A percentile compares a stretch with the other conserved stretches of the same genome.
Evolutionary conservation across 1,139 yeast genomes (phyloP).

Genomic region (Eremothecium sinecaudum): DNA sequence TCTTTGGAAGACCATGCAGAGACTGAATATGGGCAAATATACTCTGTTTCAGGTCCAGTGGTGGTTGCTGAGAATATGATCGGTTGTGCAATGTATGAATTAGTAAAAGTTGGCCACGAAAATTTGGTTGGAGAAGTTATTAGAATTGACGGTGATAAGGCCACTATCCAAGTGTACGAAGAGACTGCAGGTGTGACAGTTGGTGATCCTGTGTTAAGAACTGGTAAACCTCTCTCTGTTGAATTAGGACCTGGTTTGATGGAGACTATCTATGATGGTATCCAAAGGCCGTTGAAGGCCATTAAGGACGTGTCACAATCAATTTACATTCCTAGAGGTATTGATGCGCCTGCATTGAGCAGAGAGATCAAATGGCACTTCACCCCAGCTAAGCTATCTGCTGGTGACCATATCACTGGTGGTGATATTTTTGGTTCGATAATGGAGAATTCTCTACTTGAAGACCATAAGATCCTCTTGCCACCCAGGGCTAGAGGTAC

Average conservation of each 20-base stretch:
- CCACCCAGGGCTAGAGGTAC: conserved; percentile 99
- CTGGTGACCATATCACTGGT: conserved; percentile 96
- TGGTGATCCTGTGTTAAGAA: conserved; percentile 96
- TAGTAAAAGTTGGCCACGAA: conserved; percentile 95
- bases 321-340: conserved; percentile 97
- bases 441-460: conserved; percentile 83
- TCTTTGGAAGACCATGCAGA: conserved; percentile 69
- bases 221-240: conserved; percentile 95
- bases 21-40: conserved; percentile 76
- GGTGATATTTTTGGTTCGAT: conserved; percentile 95
- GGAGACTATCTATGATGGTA: conserved; percentile 99
- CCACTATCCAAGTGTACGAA: conserved; percentile 97
- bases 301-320: conserved; percentile 80
- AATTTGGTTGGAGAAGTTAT: conserved; percentile 96
- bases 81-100: conserved; percentile 99
- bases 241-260: conserved; percentile 98
- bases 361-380: conserved; percentile 79
- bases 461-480: conserved; percentile 84
- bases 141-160: conserved; percentile 91
- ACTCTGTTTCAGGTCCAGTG: conserved; percentile 96
- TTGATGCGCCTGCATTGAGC: conserved; percentile 86
- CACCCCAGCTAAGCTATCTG: conserved; percentile 66
- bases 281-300: conserved; percentile 94
- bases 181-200: conserved; percentile 99
- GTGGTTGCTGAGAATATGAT: conserved; percentile 96